Conservation (phyloP, 2,329 filamentous ascomycete genomes). For the Alternaria gansuensis region DNA sequence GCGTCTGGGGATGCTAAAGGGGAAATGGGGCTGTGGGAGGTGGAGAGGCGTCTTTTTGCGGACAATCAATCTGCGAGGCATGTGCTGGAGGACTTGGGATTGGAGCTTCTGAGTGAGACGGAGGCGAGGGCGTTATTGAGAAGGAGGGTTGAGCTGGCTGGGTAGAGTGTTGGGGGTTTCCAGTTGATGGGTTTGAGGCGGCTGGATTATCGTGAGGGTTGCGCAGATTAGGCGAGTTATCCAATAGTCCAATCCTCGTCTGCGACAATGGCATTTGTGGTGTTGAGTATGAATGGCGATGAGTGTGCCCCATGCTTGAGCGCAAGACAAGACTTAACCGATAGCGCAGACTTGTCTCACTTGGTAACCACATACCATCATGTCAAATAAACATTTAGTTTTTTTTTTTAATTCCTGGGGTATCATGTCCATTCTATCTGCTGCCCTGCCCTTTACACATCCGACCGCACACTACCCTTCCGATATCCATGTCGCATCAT, state of each 20-base stretch:
- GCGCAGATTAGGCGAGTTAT: constrained; percentile 20
- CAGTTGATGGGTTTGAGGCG: background rate
- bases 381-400: background rate
- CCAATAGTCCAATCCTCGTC: background rate
- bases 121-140: constrained; percentile 73
- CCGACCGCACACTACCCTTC: background rate
- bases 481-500: background rate
- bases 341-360: background rate
- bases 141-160: constrained; percentile 68
- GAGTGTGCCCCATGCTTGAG: background rate
- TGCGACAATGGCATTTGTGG: background rate
- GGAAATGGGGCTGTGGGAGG: constrained; percentile 55
- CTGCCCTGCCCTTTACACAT: background rate
- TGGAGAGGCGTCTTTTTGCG: constrained; percentile 57
- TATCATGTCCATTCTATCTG: constrained; percentile 6
- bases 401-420: constrained; percentile 2
- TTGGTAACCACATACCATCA: background rate
- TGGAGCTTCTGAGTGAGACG: constrained; percentile 68
- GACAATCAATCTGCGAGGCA: constrained; percentile 59
- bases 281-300: background rate
- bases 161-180: constrained; percentile 10
- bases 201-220: background rate
- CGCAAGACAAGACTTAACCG: background rate
- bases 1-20: constrained; percentile 18
- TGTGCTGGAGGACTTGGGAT: constrained; percentile 68